Evolutionary conservation across 2,329 filamentous ascomycete species (phyloP).

Genomic region (Cadophora gregata): DNA sequence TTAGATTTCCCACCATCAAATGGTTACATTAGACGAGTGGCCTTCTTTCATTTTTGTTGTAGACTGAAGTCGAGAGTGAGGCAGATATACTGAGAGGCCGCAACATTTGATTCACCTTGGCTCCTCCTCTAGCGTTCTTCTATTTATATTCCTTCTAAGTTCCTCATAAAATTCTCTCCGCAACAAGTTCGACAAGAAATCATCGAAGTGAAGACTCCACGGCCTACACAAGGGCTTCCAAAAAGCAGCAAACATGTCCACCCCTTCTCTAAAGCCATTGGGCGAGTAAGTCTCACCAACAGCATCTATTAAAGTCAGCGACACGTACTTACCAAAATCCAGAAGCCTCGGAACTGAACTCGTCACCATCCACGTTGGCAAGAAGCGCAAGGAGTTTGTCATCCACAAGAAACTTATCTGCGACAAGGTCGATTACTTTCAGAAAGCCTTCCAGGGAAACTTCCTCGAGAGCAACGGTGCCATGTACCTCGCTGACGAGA

Average conservation of each 20-base stretch:
- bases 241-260: background rate
- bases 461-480: slow-evolving; percentile 18
- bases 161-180: background rate
- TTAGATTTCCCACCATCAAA: no score
- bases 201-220: no score
- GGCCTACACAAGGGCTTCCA: no score
- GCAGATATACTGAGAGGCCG: no score
- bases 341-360: slow-evolving; percentile 9
- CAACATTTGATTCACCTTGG: no score
- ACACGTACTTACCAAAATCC: background rate
- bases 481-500: slow-evolving; percentile 23
- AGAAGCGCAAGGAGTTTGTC: slow-evolving; percentile 15
- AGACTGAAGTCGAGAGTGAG: no score
- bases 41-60: no score
- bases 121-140: no score
- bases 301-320: background rate
- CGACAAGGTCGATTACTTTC: slow-evolving; percentile 26
- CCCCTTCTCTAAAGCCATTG: background rate
- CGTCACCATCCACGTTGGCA: slow-evolving; percentile 27
- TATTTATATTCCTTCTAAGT: no score
- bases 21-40: no score
- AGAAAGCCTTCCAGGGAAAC: slow-evolving; percentile 13
- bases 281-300: background rate
- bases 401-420: slow-evolving; percentile 31
- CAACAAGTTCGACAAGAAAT: background rate